Evolutionary conservation across 2,329 filamentous ascomycete genomes (phyloP), one percentile per base, ranked within the genome.

Genomic region (Aspergillus unguis): DNA sequence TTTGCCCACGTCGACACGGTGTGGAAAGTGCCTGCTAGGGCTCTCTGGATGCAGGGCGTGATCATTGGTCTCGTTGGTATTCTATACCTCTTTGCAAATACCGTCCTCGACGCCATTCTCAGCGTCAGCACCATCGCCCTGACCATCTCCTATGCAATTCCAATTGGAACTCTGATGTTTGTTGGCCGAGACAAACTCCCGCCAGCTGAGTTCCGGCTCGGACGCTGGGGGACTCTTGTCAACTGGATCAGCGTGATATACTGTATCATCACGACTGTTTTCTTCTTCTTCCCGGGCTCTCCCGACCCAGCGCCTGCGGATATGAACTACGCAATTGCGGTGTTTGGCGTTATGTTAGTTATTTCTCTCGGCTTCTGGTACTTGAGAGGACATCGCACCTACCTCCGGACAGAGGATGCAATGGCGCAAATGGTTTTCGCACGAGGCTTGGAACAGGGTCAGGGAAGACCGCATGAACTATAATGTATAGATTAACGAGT

Each of bases 301-400:
- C 79, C 79, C 0, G 72, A 73, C 47, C 79, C 80, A 0, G 55
- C 70, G 0, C 62, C 70, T 0, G 66, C 68, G 11, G 77, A 82
- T 55, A 82, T 82, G 80, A 82, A 82, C 61, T 82, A 76, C 60
- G 80, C 80, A 5, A 81, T 82, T 57, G 80, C 76, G 1, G 80
- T 82, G 3, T 82, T 82, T 57, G 80, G 77, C 0, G 72, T 81
- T 23, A 80, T 82, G 78, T 56, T 82, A 35, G 66, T 80, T 3
- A 68, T 81, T 6, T 71, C 78, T 0, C 46, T 80, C 0, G 71
- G 64, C 0, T 82, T 81, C 55, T 82, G 79, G 79, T 64, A 79
- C 32, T 11, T 78, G 27, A 73, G 75, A 56, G 79, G 79, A 1
- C 68, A 71, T 3, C 58, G 63, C 33, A 66, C 73, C 50, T 64